A percentile compares a stretch with the other conserved stretches of the same genome.
Evolutionary conservation across 345 rosid species (phyloP).

Genomic region (Theobroma cacao): DNA sequence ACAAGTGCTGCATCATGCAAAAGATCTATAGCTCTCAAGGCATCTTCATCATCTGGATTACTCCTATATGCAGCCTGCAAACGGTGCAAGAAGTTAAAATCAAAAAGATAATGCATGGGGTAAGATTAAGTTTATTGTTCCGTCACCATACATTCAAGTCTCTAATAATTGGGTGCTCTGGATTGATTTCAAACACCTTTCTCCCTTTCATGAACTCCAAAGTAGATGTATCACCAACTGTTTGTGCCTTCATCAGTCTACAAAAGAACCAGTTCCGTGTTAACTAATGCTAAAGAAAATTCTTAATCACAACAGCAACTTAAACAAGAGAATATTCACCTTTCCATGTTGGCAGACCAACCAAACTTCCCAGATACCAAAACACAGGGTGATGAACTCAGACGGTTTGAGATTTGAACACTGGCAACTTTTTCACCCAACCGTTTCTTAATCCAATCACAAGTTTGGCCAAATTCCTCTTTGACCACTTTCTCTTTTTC

Average conservation of each 20-base stretch:
- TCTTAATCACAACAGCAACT: not conserved
- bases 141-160: slow-evolving; percentile 50
- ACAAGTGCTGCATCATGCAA: slow-evolving; percentile 87
- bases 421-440: slow-evolving; percentile 88
- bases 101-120: not conserved
- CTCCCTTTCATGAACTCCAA: slow-evolving; percentile 95
- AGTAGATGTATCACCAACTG: slow-evolving; percentile 74
- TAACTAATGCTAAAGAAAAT: not conserved
- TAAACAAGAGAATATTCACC: slow-evolving; percentile 36
- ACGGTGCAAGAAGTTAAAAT: not conserved
- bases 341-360: slow-evolving; percentile 99
- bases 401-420: slow-evolving; percentile 83
- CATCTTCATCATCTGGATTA: slow-evolving; percentile 74
- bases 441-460: slow-evolving; percentile 94
- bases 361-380: slow-evolving; percentile 94
- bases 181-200: slow-evolving; percentile 96
- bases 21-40: slow-evolving; percentile 85
- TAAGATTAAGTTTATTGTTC: not conserved
- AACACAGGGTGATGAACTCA: slow-evolving; percentile 96
- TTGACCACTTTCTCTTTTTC: slow-evolving; percentile 74
- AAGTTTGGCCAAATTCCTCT: slow-evolving; percentile 84
- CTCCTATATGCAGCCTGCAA: slow-evolving; percentile 72
- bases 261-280: slow-evolving; percentile 19
- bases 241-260: slow-evolving; percentile 95
- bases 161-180: slow-evolving; percentile 75